Evolutionary conservation across 352 stramenopile species (phyloP).

Genomic region (Hyaloperonospora arabidopsidis): DNA sequence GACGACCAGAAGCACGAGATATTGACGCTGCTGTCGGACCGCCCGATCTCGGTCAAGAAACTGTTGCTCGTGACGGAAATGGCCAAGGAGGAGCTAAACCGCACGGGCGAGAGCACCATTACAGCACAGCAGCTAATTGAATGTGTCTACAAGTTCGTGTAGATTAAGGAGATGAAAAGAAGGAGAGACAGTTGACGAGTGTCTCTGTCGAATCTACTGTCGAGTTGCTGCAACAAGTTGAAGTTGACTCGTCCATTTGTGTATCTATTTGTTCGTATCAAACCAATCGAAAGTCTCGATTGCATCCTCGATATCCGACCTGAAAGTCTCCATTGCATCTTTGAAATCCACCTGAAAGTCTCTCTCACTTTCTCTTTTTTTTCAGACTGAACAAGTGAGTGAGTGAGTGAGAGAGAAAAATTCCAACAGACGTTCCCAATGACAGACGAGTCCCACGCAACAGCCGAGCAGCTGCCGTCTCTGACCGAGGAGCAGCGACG

Average conservation of each 20-base stretch:
- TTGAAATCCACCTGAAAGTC: no score
- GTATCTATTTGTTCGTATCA: no score
- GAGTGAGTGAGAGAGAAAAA: no score
- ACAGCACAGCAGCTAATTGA: conserved; percentile 76
- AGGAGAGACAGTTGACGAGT: background rate
- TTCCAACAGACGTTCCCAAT: conserved; percentile 18
- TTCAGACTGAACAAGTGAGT: no score
- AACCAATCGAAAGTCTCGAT: no score
- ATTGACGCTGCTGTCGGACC: conserved; percentile 63
- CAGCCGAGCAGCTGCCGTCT: conserved; percentile 30
- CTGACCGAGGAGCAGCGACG: conserved; percentile 34
- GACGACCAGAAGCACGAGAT: conserved; percentile 61
- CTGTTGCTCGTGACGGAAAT: conserved; percentile 96
- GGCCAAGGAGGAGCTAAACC: conserved; percentile 84
- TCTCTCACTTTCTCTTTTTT: no score
- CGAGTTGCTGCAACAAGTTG: no score
- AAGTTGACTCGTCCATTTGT: no score
- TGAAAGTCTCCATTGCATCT: no score
- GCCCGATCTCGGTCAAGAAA: conserved; percentile 98
- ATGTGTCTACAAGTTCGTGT: conserved; percentile 76
- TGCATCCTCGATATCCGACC: no score
- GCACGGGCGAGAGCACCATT: conserved; percentile 59
- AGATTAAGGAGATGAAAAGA: conserved; percentile 1
- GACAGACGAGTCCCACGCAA: conserved; percentile 18
- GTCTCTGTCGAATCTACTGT: no score